A percentile compares a stretch with the other conserved stretches of the same genome.
phyloP scores from a whole-genome alignment of 1,139 yeast genomes.

The Pichia sp. region DNA sequence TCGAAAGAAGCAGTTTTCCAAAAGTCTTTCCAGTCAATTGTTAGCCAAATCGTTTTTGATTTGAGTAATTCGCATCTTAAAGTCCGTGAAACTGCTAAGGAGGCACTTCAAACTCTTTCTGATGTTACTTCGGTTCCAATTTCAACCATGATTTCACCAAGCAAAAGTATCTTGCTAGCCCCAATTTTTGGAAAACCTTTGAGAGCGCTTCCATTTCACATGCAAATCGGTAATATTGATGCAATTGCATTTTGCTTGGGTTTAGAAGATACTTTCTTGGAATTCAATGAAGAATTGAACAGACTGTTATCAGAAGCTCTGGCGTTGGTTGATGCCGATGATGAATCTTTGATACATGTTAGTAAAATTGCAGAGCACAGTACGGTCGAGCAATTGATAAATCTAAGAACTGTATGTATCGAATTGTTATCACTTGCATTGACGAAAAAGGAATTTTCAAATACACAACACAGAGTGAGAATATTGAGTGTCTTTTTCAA shows the following conservation, averaged over 20 bases:
- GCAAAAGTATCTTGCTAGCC: constrained; percentile 71
- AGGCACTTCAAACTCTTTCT: constrained; percentile 58
- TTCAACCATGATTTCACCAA: constrained; percentile 71
- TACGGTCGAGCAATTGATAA: constrained; percentile 80
- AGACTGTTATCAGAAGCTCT: constrained; percentile 82
- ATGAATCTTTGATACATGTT: constrained; percentile 84
- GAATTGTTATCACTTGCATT: constrained; percentile 74
- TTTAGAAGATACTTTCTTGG: constrained; percentile 71
- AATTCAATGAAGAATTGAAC: constrained; percentile 82
- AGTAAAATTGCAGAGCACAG: constrained; percentile 80
- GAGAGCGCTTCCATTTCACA: constrained; percentile 93
- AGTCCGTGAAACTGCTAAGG: constrained; percentile 78
- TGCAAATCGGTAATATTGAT: constrained; percentile 97
- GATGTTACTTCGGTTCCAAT: constrained; percentile 63
- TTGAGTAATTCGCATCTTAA: constrained; percentile 79
- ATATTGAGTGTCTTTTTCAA: constrained; percentile 93
- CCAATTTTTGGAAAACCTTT: constrained; percentile 97
- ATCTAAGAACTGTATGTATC: constrained; percentile 84
- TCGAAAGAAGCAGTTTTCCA: constrained; percentile 54
- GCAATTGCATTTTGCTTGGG: constrained; percentile 88
- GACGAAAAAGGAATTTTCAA: constrained; percentile 68
- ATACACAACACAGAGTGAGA: constrained; percentile 71
- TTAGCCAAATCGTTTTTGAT: constrained; percentile 85
- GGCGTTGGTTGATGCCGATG: constrained; percentile 96
- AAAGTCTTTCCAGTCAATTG: constrained; percentile 75